Evolutionary conservation across 208 protist genomes (phyloP).

Genomic region (Leishmania major): DNA sequence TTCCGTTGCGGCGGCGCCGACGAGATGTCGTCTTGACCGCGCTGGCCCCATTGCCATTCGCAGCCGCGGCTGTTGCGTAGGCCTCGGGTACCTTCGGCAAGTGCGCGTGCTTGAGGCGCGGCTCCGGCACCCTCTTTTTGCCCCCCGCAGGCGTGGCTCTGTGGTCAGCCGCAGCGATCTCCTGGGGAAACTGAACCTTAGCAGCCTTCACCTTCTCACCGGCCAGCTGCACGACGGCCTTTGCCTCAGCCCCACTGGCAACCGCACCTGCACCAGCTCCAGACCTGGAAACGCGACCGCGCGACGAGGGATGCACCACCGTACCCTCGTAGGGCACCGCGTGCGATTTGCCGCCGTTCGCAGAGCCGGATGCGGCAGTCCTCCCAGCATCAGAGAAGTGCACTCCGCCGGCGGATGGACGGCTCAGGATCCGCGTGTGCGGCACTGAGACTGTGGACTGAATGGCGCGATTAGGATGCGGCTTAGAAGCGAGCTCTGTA

Average conservation of each 20-base stretch:
- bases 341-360: slow-evolving; percentile 1
- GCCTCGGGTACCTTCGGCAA: background rate
- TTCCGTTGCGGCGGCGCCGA: background rate
- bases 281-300: background rate
- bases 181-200: background rate
- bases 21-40: background rate
- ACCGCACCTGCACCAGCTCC: background rate
- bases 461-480: background rate
- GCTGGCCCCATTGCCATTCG: background rate
- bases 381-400: background rate
- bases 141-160: background rate
- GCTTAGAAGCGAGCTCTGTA: background rate
- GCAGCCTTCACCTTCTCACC: background rate
- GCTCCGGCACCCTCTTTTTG: background rate
- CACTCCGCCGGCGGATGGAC: background rate
- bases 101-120: background rate
- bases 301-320: background rate
- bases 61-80: background rate
- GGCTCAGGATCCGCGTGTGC: background rate
- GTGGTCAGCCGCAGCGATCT: background rate
- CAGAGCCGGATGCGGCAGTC: background rate
- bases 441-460: background rate
- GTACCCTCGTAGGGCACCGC: slow-evolving; percentile 24
- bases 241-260: background rate
- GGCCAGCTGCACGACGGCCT: background rate